Base-by-base conservation (phyloP, 2,329 filamentous ascomycete genomes). In the Fusarium sterilihyphosum region DNA sequence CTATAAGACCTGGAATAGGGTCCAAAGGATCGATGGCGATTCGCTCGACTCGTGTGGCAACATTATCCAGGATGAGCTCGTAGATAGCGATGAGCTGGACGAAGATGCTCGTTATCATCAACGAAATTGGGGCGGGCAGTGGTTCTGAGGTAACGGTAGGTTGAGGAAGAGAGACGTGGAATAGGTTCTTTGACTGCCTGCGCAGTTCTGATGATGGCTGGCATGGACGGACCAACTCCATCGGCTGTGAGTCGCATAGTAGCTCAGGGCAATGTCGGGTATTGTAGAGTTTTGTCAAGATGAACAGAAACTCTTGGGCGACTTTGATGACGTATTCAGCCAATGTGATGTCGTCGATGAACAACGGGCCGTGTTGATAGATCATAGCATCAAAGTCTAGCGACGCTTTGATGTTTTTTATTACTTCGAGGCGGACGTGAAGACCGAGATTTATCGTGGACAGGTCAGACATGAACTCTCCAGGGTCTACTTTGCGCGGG, bases 221-320 rank as follows among this genome's bases (percentile, higher is more conserved):
- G 6, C 35, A 31, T 18, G 52, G 52, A 6, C 8, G 1, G 20
- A 56, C 1, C 0, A 56, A 29, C 16, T 41, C 20, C 20, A 41
- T n/a, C 8, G 52, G 52, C 3, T 31, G 11, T 5, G 24, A 56
- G 2, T 56, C 52, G 4, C 4, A 0, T 1, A 60, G 0, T 0
- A 60, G 44, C 2, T 38, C 33, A 17, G 18, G 24, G 5, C 24
- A 38, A 6, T 38, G 10, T 2, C 31, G 33, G 0, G 9, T 60
- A 0, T 37, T 40, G 33, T 46, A 37, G 1, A 63, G 33, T 3
- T 14, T 40, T 1, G 13, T 41, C 5, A 63, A 24, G 4, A 61
- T 12, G 3, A 17, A 46, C 1, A 65, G 8, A 2, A 62, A 33
- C 5, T 29, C 11, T 14, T 41, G 29, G 0, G 61, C 47, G 0